Conservation (phyloP, 129 eudicot genomes). For the Rutidosis leptorrhynchoides region DNA sequence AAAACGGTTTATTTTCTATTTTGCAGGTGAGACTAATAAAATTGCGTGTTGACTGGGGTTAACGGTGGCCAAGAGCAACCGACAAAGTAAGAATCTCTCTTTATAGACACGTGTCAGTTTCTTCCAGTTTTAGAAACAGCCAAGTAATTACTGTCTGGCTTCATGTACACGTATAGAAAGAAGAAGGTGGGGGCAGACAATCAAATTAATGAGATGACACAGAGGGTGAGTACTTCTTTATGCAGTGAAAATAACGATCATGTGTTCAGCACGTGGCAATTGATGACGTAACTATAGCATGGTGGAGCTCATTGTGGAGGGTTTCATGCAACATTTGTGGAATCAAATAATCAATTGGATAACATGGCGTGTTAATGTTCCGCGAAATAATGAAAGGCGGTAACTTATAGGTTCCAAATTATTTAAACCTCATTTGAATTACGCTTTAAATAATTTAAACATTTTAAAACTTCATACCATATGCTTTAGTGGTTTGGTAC, state of each 20-base stretch:
- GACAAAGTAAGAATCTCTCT: conserved; percentile 10
- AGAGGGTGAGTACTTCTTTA: background rate
- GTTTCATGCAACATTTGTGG: conserved; percentile 9
- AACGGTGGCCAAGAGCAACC: conserved; percentile 39
- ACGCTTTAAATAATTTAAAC: background rate
- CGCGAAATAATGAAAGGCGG: background rate
- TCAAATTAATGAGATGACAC: conserved; percentile 23
- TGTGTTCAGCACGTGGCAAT: conserved; percentile 26
- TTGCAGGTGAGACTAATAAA: background rate
- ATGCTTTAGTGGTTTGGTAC: background rate
- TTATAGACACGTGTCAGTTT: conserved; percentile 17
- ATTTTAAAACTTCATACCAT: background rate
- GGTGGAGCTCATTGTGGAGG: conserved; percentile 24
- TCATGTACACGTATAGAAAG: conserved; percentile 16
- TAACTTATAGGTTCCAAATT: background rate
- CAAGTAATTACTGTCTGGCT: background rate
- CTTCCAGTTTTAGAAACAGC: background rate
- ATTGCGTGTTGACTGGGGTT: conserved; percentile 28
- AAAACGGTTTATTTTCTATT: background rate
- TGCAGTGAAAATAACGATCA: conserved; percentile 18
- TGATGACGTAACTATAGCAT: background rate
- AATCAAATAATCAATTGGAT: background rate
- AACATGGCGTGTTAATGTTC: conserved; percentile 11
- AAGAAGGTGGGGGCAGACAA: conserved; percentile 7
- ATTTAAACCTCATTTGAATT: background rate